Evolutionary conservation across 202 grass and related monocot genomes (phyloP).

Genomic region (Alloteropsis angusta): DNA sequence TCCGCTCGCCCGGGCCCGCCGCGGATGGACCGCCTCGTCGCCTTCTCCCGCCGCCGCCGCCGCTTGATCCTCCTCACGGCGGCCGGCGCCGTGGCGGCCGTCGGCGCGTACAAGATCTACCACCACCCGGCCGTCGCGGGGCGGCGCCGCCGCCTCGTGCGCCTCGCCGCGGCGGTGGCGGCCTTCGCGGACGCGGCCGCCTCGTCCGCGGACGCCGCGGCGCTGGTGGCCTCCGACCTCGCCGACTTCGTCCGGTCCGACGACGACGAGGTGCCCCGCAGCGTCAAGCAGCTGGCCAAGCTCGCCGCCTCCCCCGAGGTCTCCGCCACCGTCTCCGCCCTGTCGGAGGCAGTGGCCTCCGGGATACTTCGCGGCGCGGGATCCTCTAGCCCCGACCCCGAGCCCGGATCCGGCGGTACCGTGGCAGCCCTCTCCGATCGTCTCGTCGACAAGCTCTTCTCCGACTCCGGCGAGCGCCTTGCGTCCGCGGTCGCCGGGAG

Average conservation of each 20-base stretch:
- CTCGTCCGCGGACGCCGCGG: constrained; percentile 46
- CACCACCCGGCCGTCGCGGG: constrained; percentile 62
- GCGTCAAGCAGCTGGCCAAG: constrained; percentile 67
- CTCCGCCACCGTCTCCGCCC: constrained; percentile 40
- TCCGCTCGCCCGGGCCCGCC: not conserved
- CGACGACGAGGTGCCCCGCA: constrained; percentile 55
- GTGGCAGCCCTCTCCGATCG: constrained; percentile 45
- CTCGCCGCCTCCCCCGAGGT: constrained; percentile 60
- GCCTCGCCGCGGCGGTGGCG: constrained; percentile 39
- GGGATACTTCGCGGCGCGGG: constrained; percentile 46
- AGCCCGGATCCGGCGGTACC: not conserved
- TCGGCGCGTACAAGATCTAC: constrained; percentile 77
- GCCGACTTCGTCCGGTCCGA: constrained; percentile 61
- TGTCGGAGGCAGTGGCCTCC: constrained; percentile 52
- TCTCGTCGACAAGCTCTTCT: constrained; percentile 78
- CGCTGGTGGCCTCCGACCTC: constrained; percentile 58
- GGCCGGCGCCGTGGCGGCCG: constrained; percentile 22
- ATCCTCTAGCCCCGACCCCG: not conserved
- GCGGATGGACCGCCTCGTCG: constrained; percentile 43
- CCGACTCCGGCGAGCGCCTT: constrained; percentile 50
- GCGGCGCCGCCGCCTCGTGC: constrained; percentile 39
- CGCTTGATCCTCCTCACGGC: constrained; percentile 43
- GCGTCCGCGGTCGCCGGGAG: constrained; percentile 59
- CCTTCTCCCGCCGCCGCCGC: constrained; percentile 44
- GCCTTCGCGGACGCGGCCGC: constrained; percentile 54